A percentile compares a stretch with the other conserved stretches of the same genome.
These are phyloP conservation scores for Sphagnum tenellum DNA, from an alignment of 225 moss, liverwort and hornwort species.

Conservation along the genomic window DNA sequence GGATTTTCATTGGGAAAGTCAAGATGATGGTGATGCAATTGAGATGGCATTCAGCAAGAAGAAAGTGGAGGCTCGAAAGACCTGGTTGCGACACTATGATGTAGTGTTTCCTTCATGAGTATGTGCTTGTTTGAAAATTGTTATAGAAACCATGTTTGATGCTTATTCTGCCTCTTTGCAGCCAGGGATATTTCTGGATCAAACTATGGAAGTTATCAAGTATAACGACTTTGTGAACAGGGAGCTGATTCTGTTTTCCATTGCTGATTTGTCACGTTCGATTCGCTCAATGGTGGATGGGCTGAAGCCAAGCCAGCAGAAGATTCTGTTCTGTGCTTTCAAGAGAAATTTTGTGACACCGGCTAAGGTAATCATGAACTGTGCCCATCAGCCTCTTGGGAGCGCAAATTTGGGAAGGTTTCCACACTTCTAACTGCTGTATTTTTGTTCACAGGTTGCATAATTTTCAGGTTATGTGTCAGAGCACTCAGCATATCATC, in stretches of 20 bases:
- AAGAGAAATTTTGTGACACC: constrained; percentile 81
- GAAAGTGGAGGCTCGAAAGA: constrained; percentile 87
- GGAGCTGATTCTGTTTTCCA: constrained; percentile 92
- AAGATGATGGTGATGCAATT: constrained; percentile 89
- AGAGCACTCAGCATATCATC: constrained; percentile 91
- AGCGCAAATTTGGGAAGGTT: too few species aligned
- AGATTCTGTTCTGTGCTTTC: constrained; percentile 86
- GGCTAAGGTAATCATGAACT: constrained; percentile 47
- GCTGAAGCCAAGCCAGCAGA: constrained; percentile 97
- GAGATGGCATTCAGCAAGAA: constrained; percentile 99
- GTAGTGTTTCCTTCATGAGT: constrained; percentile 14
- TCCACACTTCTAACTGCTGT: too few species aligned
- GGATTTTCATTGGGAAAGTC: constrained; percentile 65
- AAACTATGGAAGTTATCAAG: constrained; percentile 64
- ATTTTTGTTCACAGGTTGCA: constrained; percentile 38
- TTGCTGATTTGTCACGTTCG: constrained; percentile 87
- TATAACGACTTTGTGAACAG: constrained; percentile 98
- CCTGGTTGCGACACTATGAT: constrained; percentile 90
- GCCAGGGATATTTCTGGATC: constrained; percentile 95
- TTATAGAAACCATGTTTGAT: too few species aligned
- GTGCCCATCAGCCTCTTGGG: too few species aligned
- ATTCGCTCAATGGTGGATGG: constrained; percentile 99
- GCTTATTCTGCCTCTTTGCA: constrained; percentile 11
- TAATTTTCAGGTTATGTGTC: constrained; percentile 89
- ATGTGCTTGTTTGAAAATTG: too few species aligned